Percentiles rank a stretch among this genome's conserved stretches.
These are phyloP conservation scores for Nematodospora anomalae DNA, from an alignment of 1,139 yeast species.

Conservation along the genomic window DNA sequence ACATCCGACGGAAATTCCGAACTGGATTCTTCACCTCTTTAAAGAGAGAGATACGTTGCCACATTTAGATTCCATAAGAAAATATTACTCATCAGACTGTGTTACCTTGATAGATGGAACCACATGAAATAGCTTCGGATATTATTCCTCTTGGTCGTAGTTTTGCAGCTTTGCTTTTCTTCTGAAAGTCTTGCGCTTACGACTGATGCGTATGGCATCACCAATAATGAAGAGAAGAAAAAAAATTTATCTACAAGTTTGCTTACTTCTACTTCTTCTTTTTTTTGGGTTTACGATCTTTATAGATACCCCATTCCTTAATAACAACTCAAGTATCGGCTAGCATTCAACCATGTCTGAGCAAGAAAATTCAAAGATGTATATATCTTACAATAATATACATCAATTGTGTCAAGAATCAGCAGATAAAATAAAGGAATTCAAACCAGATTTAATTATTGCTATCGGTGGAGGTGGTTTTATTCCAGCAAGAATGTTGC, in stretches of 20 bases:
- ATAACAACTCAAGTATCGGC: constrained; percentile 4
- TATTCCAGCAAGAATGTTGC: constrained; percentile 91
- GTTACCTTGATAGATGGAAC: no score
- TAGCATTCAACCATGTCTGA: constrained; percentile 29
- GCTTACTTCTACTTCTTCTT: constrained; percentile 8
- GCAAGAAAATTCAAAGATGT: constrained; percentile 50
- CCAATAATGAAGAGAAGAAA: neutral
- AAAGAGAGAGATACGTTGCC: no score
- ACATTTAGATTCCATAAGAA: no score
- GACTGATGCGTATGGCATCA: neutral
- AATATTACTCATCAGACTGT: no score
- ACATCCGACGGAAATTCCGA: no score
- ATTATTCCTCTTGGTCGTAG: no score
- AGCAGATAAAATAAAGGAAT: constrained; percentile 67
- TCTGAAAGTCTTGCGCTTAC: no score
- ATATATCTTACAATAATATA: constrained; percentile 87
- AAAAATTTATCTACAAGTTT: neutral
- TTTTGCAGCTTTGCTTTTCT: no score
- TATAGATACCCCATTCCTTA: constrained; percentile 4
- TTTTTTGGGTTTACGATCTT: constrained; percentile 14
- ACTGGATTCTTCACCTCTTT: no score
- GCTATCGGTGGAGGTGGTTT: constrained; percentile 96
- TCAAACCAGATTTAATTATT: constrained; percentile 82
- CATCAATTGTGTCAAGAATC: constrained; percentile 91
- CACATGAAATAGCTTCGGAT: no score